Base-by-base conservation (phyloP, 1,139 yeast species). In the Blastobotrys niveus region DNA sequence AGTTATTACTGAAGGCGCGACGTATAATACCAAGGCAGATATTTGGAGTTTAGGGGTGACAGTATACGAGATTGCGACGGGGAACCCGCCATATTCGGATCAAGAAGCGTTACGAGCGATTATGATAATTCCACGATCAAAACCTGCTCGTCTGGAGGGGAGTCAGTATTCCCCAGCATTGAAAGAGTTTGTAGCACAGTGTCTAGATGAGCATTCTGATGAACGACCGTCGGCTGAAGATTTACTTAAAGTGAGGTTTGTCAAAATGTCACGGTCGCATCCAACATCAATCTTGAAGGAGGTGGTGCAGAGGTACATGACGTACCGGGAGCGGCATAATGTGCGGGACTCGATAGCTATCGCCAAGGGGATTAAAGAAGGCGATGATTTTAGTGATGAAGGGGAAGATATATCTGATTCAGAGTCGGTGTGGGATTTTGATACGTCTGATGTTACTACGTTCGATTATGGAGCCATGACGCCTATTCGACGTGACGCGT, bases 1-100 rank as follows among this genome's bases (percentile, higher is more conserved):
- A 63, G 98, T 91, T 21, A 91, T 91, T 36, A 77, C 89, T 60
- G 97, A 91, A 62, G 98, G 98, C 26, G 83, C 83, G 18, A 73
- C 82, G 2, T 87, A 87, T 63, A 85, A 86, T 57, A 77, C 79
- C 42, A 87, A 84, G 64, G 95, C 93, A 0, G 96, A 87, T 62
- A 84, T 87, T 9, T 87, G 96, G 96, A 85, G 95, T 1, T 65
- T 91, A 42, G 99, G 99, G 15, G 86, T 93, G 47, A 91, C 98
- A 0, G 72, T 88, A 7, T 93, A 81, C 65, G 99, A 93, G 65
- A 82, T 91, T 49, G 94, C 96, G 12, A 89, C 97, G 0, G 98
- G 98, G 0, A 87, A 87, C 56, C 99, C 99, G 2, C 99, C 99
- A 0, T 89, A 88, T 59, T 81, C 96, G 55, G 97, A 91, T 53